Base-by-base conservation (phyloP, 73 alveolate genomes). In the Blepharisma stoltei region DNA sequence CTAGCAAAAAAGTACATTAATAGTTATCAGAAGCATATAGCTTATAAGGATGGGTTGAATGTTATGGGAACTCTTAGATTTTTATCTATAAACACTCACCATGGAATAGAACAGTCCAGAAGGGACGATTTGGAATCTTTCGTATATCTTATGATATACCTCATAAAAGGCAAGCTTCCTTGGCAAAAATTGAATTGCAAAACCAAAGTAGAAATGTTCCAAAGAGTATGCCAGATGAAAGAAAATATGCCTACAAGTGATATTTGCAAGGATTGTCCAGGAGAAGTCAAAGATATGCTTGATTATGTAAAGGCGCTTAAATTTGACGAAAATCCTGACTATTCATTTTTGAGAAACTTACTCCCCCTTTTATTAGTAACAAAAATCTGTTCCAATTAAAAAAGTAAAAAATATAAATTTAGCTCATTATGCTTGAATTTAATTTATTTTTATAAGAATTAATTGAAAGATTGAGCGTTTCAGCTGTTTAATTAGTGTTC, bases 121-220 rank as follows among this genome's bases (percentile, higher is more conserved):
- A 85, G 95, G 81, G 97, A 90, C 77, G 97, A 90, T 88, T 76
- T 90, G 46, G 97, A 90, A 71, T 83, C 91, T 38, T 78, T 90
- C n/a, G 95, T 92, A 32, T 90, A 86, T 88, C 73, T 86, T 82
- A 50, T 90, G 67, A 76, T 90, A 37, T 90, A 88, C 80, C 85
- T 90, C 48, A 65, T 88, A 68, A 77, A 81, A 71, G 97, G 97
- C 53, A 87, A 70, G 71, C 83, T 90, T 55, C 97, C 97, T n/a
- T 90, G 97, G 97, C 82, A 88, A 55, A 89, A 89, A 55, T 79
- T 88, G 11, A 55, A 67, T 7, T 92, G 91, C 27, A 79, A 14
- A 6, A 86, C 75, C 81, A 82, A 82, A 47, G 83, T 70, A 78
- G 93, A 86, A 75, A 83, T 81, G 70, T 71, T 76, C 78, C 73